phyloP scores from a whole-genome alignment of 495 filamentous ascomycete species.

The Penicillium samsonianum region DNA sequence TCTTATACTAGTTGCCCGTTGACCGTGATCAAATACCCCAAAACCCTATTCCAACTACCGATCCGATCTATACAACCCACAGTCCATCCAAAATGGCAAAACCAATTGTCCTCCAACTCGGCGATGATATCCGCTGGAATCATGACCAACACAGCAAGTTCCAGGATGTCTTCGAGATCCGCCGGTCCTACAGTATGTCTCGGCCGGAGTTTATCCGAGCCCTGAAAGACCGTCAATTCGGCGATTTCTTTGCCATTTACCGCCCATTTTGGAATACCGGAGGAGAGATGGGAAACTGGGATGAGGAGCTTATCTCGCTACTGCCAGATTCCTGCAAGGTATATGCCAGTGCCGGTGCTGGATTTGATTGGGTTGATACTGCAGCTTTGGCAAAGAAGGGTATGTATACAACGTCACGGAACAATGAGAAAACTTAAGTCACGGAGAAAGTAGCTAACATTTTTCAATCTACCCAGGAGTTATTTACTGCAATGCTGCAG shows the following conservation, averaged over 20 bases:
- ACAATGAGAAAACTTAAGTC: background rate
- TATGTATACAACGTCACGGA: slow-evolving; percentile 33
- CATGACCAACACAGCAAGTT: slow-evolving; percentile 58
- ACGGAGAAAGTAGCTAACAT: background rate
- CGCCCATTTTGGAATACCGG: slow-evolving; percentile 79
- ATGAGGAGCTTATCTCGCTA: slow-evolving; percentile 65
- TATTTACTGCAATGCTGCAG: slow-evolving; percentile 70
- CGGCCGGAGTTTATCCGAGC: slow-evolving; percentile 62
- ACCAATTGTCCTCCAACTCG: slow-evolving; percentile 63
- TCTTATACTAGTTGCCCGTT: background rate
- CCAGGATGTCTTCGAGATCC: slow-evolving; percentile 51
- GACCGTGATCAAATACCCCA: background rate
- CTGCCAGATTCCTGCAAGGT: slow-evolving; percentile 66
- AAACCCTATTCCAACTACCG: background rate
- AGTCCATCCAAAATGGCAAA: slow-evolving; percentile 30
- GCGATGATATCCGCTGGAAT: slow-evolving; percentile 69
- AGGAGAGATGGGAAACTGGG: slow-evolving; percentile 78
- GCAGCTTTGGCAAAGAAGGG: slow-evolving; percentile 65
- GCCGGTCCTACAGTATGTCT: slow-evolving; percentile 51
- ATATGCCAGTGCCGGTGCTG: slow-evolving; percentile 72
- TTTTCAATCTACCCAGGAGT: slow-evolving; percentile 48
- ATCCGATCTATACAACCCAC: background rate
- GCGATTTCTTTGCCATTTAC: slow-evolving; percentile 72
- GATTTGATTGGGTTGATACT: slow-evolving; percentile 77
- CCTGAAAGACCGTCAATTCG: slow-evolving; percentile 64